These are phyloP conservation scores for Colletotrichum nymphaeae DNA, from an alignment of 2,329 filamentous ascomycete genomes.

Conservation along the genomic window DNA sequence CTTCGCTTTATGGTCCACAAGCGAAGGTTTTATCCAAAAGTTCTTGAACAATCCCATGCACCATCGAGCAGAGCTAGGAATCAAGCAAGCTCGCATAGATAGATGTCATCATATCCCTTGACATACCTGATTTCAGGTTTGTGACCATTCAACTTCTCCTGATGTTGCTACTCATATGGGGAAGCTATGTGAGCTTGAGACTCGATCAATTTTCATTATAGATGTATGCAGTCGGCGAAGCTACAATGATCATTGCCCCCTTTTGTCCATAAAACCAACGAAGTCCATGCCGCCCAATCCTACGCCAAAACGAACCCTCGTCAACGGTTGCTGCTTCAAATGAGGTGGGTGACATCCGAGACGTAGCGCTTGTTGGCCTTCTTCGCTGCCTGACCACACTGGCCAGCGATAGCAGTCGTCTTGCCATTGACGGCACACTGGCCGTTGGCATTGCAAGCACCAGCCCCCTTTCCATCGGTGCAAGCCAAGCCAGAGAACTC, in stretches of 20 bases:
- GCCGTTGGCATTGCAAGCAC: slow-evolving; percentile 22
- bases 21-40: too few relatives aligned
- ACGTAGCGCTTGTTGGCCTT: slow-evolving; percentile 20
- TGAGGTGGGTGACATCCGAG: neutral
- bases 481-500: slow-evolving; percentile 26
- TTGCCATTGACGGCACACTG: slow-evolving; percentile 30
- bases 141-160: neutral
- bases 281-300: neutral
- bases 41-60: too few relatives aligned
- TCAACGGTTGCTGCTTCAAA: neutral
- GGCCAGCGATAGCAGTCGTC: slow-evolving; percentile 25
- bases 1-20: too few relatives aligned
- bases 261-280: neutral
- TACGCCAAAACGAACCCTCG: neutral
- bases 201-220: neutral
- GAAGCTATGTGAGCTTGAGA: neutral
- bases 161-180: neutral
- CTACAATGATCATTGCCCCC: neutral
- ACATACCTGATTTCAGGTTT: too few relatives aligned
- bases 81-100: too few relatives aligned
- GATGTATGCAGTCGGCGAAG: neutral
- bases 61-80: too few relatives aligned
- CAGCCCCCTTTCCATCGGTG: slow-evolving; percentile 29
- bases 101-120: too few relatives aligned
- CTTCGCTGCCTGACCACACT: slow-evolving; percentile 20